A percentile compares a stretch with the other conserved stretches of the same genome.
Conservation (phyloP, 2,329 filamentous ascomycete genomes). For the Fonsecaea nubica region DNA sequence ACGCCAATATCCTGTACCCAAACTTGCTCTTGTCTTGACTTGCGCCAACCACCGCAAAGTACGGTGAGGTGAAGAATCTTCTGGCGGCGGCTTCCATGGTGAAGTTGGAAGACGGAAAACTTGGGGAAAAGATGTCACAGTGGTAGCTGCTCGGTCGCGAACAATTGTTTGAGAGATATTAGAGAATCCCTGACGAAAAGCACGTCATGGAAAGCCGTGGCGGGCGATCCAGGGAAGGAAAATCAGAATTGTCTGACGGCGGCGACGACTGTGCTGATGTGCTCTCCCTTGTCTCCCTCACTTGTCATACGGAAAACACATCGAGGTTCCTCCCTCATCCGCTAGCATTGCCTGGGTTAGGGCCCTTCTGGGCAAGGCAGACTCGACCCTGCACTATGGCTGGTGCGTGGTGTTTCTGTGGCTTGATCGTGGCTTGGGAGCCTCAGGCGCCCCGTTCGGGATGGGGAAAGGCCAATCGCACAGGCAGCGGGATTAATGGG, state of each 20-base stretch:
- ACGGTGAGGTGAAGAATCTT: constrained; percentile 78
- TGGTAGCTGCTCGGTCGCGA: not conserved
- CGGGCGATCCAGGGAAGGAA: not conserved
- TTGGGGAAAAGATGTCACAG: not conserved
- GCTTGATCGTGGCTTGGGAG: constrained; percentile 19
- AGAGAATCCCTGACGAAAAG: not conserved
- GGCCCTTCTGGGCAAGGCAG: constrained; percentile 24
- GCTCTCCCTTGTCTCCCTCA: not conserved
- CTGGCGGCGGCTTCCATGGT: constrained; percentile 73
- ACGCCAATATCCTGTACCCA: constrained; percentile 79
- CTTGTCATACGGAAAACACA: not conserved
- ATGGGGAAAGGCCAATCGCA: constrained; percentile 10
- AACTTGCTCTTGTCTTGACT: constrained; percentile 84
- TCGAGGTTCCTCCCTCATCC: not conserved
- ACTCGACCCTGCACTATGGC: constrained; percentile 24
- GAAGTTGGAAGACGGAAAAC: not conserved
- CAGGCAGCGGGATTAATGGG: not conserved
- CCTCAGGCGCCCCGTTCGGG: constrained; percentile 18
- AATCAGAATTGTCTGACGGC: not conserved
- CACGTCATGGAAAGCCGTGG: not conserved
- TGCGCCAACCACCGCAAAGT: constrained; percentile 88
- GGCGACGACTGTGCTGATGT: not conserved
- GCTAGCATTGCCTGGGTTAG: constrained; percentile 7
- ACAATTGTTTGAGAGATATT: not conserved
- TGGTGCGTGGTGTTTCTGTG: constrained; percentile 13